A percentile compares a stretch with the other conserved stretches of the same genome.
These are phyloP conservation scores for Colletotrichum lentis DNA, from an alignment of 2,329 filamentous ascomycete genomes.

Conservation along the genomic window DNA sequence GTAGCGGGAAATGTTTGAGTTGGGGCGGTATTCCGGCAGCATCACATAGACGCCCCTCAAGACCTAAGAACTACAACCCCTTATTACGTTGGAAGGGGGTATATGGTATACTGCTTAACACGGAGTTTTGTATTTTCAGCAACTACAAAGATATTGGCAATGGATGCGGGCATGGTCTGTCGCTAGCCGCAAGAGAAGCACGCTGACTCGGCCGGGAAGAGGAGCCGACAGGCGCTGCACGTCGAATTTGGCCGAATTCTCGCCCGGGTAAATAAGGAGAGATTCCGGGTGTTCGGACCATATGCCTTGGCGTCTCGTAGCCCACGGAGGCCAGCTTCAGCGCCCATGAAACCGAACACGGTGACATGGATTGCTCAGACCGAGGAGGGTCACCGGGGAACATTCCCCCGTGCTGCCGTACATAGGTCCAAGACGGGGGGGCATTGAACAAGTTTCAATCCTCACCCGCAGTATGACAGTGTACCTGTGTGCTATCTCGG, in stretches of 20 bases:
- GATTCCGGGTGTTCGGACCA: conserved; percentile 35
- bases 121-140: not conserved
- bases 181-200: not conserved
- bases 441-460: conserved; percentile 18
- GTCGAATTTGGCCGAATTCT: conserved; percentile 30
- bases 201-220: conserved; percentile 27
- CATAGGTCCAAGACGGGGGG: not conserved
- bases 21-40: not conserved
- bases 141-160: not conserved
- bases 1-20: not conserved
- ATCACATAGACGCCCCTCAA: not conserved
- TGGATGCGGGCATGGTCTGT: conserved; percentile 1
- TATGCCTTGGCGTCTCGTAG: conserved; percentile 24
- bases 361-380: conserved; percentile 31
- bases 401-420: conserved; percentile 22
- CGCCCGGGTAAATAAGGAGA: conserved; percentile 28
- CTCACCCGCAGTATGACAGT: not conserved
- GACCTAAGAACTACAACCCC: not conserved
- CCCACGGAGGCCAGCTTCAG: conserved; percentile 12
- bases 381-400: conserved; percentile 27
- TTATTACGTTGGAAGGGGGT: not conserved
- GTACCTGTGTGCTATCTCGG: no score
- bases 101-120: no score
- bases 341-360: conserved; percentile 19
- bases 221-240: conserved; percentile 23